A percentile compares a stretch with the other conserved stretches of the same genome.
Conservation (phyloP, 331 rosid genomes). For the Ulmus americana region DNA sequence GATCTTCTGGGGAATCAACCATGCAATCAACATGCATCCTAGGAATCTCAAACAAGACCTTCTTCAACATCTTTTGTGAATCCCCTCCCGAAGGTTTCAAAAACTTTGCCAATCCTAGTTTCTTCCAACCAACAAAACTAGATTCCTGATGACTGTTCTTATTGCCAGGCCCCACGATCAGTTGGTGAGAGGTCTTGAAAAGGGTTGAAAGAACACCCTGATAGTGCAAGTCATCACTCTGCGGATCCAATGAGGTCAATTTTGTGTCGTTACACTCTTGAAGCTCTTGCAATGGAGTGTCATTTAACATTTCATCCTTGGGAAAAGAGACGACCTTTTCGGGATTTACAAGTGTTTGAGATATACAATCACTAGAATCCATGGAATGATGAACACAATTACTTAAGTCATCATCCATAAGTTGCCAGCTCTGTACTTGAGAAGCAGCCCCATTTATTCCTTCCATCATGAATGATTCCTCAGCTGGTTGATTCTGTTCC, state of each 20-base stretch:
- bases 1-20: slow-evolving; percentile 48
- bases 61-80: slow-evolving; percentile 56
- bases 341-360: slow-evolving; percentile 54
- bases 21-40: slow-evolving; percentile 45
- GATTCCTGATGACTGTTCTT: slow-evolving; percentile 43
- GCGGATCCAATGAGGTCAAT: slow-evolving; percentile 35
- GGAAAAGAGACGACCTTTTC: slow-evolving; percentile 36
- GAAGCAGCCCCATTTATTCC: slow-evolving; percentile 43
- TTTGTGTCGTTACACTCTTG: slow-evolving; percentile 41
- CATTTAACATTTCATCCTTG: slow-evolving; percentile 24
- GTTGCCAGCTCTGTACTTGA: slow-evolving; percentile 68
- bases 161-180: slow-evolving; percentile 37
- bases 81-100: slow-evolving; percentile 35
- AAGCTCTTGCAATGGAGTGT: slow-evolving; percentile 25
- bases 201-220: slow-evolving; percentile 56
- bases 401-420: slow-evolving; percentile 63
- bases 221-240: slow-evolving; percentile 47
- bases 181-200: slow-evolving; percentile 48
- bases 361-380: slow-evolving; percentile 80
- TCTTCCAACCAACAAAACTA: slow-evolving; percentile 56
- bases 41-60: slow-evolving; percentile 69
- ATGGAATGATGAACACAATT: slow-evolving; percentile 54
- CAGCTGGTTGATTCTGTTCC: slow-evolving; percentile 34
- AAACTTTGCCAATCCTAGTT: slow-evolving; percentile 28
- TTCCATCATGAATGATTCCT: slow-evolving; percentile 46